These are phyloP conservation scores for Cyclostephanos tholiformis DNA, from an alignment of 108 stramenopile species.

Conservation along the genomic window DNA sequence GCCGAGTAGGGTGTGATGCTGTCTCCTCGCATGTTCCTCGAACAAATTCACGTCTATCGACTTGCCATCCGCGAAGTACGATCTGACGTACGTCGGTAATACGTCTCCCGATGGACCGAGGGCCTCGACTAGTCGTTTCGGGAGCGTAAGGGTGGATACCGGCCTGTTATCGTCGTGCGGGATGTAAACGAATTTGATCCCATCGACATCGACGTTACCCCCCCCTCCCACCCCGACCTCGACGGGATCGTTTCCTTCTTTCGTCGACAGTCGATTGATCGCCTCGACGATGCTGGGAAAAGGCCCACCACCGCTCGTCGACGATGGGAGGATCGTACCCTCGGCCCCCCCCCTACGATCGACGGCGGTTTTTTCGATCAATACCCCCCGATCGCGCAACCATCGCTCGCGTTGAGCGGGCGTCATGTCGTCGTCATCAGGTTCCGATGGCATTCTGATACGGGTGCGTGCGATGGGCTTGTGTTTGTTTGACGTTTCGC, in stretches of 20 bases:
- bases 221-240: background rate
- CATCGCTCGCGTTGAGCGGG: conserved; percentile 68
- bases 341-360: conserved; percentile 7
- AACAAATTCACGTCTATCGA: conserved; percentile 64
- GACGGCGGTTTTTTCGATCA: conserved; percentile 57
- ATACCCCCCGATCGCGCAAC: conserved; percentile 64
- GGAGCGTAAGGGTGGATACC: conserved; percentile 50
- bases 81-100: conserved; percentile 57
- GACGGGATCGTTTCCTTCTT: conserved; percentile 5
- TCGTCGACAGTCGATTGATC: conserved; percentile 12
- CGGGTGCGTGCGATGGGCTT: no score
- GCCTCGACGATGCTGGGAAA: conserved; percentile 20
- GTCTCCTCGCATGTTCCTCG: conserved; percentile 62
- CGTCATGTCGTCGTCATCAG: conserved; percentile 55
- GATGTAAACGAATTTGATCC: conserved; percentile 58
- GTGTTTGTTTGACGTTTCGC: no score
- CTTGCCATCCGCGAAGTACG: conserved; percentile 64
- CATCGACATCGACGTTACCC: background rate
- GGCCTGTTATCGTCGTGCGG: conserved; percentile 74
- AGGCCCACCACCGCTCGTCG: no score
- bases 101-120: conserved; percentile 55
- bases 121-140: conserved; percentile 11
- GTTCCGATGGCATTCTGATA: background rate
- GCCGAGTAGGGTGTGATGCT: conserved; percentile 18
- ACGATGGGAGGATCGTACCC: no score